Evolutionary conservation across 805 yeast genomes (phyloP).

Genomic region (Cyberlindnera mississippiensis): DNA sequence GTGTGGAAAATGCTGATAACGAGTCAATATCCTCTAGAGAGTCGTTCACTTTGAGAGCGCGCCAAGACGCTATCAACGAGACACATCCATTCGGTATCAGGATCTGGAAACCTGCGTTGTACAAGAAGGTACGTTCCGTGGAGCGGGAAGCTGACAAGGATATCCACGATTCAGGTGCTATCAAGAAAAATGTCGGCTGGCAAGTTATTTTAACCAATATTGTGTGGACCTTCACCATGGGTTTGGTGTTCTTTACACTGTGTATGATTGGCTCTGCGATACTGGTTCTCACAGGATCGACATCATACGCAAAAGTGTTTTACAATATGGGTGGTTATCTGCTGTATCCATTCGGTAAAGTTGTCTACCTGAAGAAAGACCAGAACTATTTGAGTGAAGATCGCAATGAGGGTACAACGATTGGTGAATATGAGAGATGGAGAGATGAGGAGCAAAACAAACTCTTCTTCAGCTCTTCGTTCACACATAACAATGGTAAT

Average conservation of each 20-base stretch:
- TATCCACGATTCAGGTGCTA: conserved; percentile 68
- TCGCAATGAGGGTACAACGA: conserved; percentile 79
- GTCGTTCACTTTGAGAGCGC: conserved; percentile 81
- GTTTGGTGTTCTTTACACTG: conserved; percentile 52
- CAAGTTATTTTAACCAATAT: conserved; percentile 64
- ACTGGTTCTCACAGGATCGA: conserved; percentile 40
- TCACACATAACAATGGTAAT: conserved; percentile 5
- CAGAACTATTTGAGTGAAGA: conserved; percentile 83
- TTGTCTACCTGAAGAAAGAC: conserved; percentile 73
- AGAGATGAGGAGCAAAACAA: conserved; percentile 71
- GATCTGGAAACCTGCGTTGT: conserved; percentile 97
- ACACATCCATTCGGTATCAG: conserved; percentile 98
- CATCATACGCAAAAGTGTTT: conserved; percentile 59
- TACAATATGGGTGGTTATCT: conserved; percentile 66
- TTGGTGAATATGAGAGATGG: conserved; percentile 87
- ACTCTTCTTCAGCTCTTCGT: conserved; percentile 54
- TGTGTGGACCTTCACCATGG: conserved; percentile 73
- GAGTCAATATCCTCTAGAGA: conserved; percentile 57
- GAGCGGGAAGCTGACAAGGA: conserved; percentile 89
- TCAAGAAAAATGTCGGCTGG: conserved; percentile 43
- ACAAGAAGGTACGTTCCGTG: conserved; percentile 89
- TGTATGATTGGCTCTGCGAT: conserved; percentile 47
- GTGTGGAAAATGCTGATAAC: conserved; percentile 28
- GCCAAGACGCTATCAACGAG: conserved; percentile 93
- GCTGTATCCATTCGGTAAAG: conserved; percentile 84